These are phyloP conservation scores for Boletellus sp. DNA, from an alignment of 768 basidiomycete species.

Conservation along the genomic window DNA sequence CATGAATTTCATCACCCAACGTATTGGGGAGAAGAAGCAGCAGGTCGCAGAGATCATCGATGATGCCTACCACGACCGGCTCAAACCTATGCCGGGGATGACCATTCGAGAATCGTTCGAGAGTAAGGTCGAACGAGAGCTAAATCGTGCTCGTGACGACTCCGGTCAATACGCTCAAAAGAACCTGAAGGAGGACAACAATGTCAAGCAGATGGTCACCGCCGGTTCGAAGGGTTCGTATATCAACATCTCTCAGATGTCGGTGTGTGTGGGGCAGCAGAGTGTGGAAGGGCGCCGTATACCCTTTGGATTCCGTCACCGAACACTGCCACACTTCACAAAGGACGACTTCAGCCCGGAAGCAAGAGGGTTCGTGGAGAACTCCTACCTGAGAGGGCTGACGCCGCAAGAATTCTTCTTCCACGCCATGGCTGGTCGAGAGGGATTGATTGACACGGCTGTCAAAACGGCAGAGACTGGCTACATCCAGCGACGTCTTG, in stretches of 20 bases:
- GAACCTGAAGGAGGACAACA: conserved; percentile 97
- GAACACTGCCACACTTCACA: conserved; percentile 94
- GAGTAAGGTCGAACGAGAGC: conserved; percentile 81
- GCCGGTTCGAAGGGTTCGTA: conserved; percentile 98
- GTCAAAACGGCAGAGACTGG: conserved; percentile 99
- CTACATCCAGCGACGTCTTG: conserved; percentile 96
- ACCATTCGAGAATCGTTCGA: conserved; percentile 99
- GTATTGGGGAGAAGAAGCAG: conserved; percentile 76
- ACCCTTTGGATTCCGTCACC: conserved; percentile 96
- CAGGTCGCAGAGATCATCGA: conserved; percentile 78
- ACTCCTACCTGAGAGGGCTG: conserved; percentile 93
- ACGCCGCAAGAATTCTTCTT: conserved; percentile 99
- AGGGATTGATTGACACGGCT: conserved; percentile 98
- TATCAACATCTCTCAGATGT: conserved; percentile 99
- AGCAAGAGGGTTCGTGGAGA: conserved; percentile 97
- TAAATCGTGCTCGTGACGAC: conserved; percentile 92
- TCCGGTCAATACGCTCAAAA: conserved; percentile 97
- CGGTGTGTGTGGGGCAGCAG: conserved; percentile 98
- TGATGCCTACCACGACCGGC: conserved; percentile 77
- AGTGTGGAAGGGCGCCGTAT: conserved; percentile 97
- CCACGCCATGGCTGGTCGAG: conserved; percentile 99
- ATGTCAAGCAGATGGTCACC: conserved; percentile 99
- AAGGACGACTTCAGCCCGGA: conserved; percentile 99
- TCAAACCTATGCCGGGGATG: conserved; percentile 95
- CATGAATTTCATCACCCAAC: conserved; percentile 81